phyloP scores from a whole-genome alignment of 2,329 filamentous ascomycete genomes.

The Colletotrichum karsti region DNA sequence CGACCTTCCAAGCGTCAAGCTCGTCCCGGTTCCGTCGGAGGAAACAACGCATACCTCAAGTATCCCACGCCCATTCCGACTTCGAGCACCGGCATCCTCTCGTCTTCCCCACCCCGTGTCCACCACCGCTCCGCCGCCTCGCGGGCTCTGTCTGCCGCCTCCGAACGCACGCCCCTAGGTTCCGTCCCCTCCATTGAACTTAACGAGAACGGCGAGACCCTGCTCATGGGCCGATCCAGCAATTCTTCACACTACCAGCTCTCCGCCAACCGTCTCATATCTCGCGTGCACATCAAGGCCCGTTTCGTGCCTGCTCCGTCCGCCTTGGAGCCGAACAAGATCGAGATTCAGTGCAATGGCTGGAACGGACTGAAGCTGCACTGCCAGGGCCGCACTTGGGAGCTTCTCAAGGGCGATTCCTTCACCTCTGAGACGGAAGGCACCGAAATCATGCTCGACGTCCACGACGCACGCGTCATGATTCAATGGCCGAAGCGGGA shows the following conservation, averaged over 20 bases:
- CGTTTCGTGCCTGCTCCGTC: conserved; percentile 78
- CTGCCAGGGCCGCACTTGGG: conserved; percentile 87
- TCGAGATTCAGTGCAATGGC: conserved; percentile 90
- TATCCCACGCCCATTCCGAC: conserved; percentile 96
- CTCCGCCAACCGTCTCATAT: conserved; percentile 90
- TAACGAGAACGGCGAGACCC: conserved; percentile 79
- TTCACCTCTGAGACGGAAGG: conserved; percentile 91
- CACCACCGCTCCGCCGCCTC: conserved; percentile 17
- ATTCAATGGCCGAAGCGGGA: conserved; percentile 82
- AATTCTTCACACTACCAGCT: conserved; percentile 96
- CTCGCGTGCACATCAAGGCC: conserved; percentile 91
- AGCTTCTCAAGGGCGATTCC: conserved; percentile 85
- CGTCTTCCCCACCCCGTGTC: conserved; percentile 79
- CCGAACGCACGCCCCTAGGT: conserved; percentile 84
- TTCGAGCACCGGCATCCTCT: conserved; percentile 90
- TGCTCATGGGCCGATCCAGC: conserved; percentile 92
- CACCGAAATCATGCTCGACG: conserved; percentile 92
- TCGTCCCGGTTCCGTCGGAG: conserved; percentile 42
- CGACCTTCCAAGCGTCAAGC: conserved; percentile 75
- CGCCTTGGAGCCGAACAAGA: conserved; percentile 75
- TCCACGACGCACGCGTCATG: conserved; percentile 90
- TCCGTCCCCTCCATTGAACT: conserved; percentile 86
- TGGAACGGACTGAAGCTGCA: conserved; percentile 97
- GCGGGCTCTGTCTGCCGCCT: conserved; percentile 65
- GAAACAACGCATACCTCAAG: conserved; percentile 63